Conservation (phyloP, 208 protist genomes). For the Herpetomonas tarakana region DNA sequence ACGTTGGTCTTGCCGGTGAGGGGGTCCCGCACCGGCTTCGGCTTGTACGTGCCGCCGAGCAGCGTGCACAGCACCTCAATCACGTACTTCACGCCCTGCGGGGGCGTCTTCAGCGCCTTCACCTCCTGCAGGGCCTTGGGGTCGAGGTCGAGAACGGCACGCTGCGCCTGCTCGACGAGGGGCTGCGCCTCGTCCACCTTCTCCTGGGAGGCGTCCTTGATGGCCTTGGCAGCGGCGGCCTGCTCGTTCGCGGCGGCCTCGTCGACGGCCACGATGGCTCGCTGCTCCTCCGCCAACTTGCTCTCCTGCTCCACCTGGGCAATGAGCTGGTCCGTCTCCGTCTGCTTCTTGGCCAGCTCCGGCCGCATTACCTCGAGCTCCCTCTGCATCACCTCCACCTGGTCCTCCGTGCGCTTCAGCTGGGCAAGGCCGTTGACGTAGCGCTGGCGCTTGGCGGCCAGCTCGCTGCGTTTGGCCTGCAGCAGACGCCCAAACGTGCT, state of each 20-base stretch:
- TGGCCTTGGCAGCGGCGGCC: slow-evolving; percentile 87
- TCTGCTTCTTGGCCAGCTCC: slow-evolving; percentile 90
- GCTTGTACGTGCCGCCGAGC: slow-evolving; percentile 83
- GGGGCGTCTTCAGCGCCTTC: slow-evolving; percentile 94
- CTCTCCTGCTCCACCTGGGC: slow-evolving; percentile 85
- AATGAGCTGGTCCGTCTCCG: slow-evolving; percentile 88
- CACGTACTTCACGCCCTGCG: slow-evolving; percentile 94
- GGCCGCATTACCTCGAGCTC: slow-evolving; percentile 89
- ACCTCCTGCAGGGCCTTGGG: slow-evolving; percentile 95
- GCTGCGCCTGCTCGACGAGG: slow-evolving; percentile 92
- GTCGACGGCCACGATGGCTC: slow-evolving; percentile 86
- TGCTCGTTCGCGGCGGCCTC: slow-evolving; percentile 90
- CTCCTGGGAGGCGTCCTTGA: slow-evolving; percentile 95
- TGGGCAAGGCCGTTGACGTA: slow-evolving; percentile 89
- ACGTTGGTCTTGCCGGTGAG: slow-evolving; percentile 78
- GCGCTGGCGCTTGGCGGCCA: slow-evolving; percentile 82
- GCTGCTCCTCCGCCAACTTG: slow-evolving; percentile 79
- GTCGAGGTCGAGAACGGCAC: slow-evolving; percentile 91
- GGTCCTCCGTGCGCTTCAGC: slow-evolving; percentile 90
- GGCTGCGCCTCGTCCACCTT: slow-evolving; percentile 95
- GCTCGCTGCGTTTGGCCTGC: slow-evolving; percentile 71
- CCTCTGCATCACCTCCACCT: slow-evolving; percentile 95
- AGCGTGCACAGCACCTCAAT: slow-evolving; percentile 92
- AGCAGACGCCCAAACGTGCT: slow-evolving; percentile 91
- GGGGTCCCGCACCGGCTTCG: slow-evolving; percentile 80